These are phyloP conservation scores for Diversispora epigaea DNA, from an alignment of 192 early-diverging fungal genomes.

Conservation along the genomic window DNA sequence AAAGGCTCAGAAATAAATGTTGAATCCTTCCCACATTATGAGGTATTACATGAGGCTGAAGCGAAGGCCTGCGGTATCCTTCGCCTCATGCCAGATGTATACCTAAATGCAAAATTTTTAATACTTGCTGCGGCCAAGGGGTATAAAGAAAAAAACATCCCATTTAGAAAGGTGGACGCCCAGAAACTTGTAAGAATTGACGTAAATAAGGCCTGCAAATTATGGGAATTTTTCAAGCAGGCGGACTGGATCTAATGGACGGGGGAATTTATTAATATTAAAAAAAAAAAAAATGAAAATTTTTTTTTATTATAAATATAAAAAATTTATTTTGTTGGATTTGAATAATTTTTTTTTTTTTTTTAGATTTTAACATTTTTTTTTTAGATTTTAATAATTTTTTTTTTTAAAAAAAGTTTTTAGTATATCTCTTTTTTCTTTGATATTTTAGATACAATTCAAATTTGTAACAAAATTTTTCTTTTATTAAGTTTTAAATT, in stretches of 20 bases:
- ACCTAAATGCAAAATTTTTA: constrained; percentile 75
- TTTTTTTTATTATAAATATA: no score
- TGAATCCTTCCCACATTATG: constrained; percentile 31
- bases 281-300: no score
- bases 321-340: no score
- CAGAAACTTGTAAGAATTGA: constrained; percentile 88
- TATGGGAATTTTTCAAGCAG: constrained; percentile 85
- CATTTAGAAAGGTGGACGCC: constrained; percentile 89
- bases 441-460: no score
- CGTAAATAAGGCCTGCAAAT: constrained; percentile 88
- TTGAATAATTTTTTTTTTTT: no score
- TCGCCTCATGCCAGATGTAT: constrained; percentile 78
- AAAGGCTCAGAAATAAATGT: not conserved
- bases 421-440: no score
- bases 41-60: constrained; percentile 65
- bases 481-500: no score
- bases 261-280: no score
- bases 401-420: no score
- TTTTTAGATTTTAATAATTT: no score
- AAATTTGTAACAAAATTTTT: no score
- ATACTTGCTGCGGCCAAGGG: constrained; percentile 64
- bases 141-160: constrained; percentile 35
- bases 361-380: no score
- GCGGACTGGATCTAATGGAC: constrained; percentile 72
- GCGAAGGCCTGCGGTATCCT: constrained; percentile 69